Evolutionary conservation across 805 yeast species (phyloP).

Genomic region (Candida anglica): DNA sequence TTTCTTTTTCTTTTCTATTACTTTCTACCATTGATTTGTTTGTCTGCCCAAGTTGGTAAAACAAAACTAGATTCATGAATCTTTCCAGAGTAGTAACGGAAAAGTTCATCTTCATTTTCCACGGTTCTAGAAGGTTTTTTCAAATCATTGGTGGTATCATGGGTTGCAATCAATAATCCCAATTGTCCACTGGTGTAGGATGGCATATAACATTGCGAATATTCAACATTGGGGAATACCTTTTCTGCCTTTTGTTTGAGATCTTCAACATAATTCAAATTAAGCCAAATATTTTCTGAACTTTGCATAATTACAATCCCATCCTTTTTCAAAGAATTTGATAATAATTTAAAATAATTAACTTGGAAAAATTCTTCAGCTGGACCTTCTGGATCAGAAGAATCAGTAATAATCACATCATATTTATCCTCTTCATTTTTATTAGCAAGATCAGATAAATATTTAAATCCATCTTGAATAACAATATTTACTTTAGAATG

Average conservation of each 20-base stretch:
- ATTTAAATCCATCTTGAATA: constrained; percentile 83
- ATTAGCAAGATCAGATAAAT: constrained; percentile 32
- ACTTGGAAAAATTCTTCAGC: constrained; percentile 85
- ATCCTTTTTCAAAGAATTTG: constrained; percentile 56
- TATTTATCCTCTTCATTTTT: constrained; percentile 43
- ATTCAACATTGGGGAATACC: constrained; percentile 60
- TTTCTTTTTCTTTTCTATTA: no score
- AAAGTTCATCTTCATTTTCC: constrained; percentile 33
- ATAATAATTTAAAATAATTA: constrained; percentile 66
- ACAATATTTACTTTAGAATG: constrained; percentile 65
- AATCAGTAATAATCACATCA: constrained; percentile 87
- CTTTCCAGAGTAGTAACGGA: constrained; percentile 61
- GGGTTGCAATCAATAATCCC: constrained; percentile 71
- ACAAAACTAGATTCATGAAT: constrained; percentile 74
- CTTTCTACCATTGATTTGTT: constrained; percentile 18
- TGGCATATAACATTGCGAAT: constrained; percentile 80
- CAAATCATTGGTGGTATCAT: constrained; percentile 44
- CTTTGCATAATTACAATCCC: constrained; percentile 81
- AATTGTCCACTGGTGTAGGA: constrained; percentile 86
- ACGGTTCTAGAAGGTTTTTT: constrained; percentile 48
- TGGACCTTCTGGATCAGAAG: constrained; percentile 95
- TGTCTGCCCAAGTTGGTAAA: constrained; percentile 75
- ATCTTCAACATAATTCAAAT: constrained; percentile 47
- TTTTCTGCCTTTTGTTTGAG: constrained; percentile 45
- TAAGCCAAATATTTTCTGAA: constrained; percentile 72